phyloP scores from a whole-genome alignment of 495 filamentous ascomycete genomes.

The Penicillium taxi region DNA sequence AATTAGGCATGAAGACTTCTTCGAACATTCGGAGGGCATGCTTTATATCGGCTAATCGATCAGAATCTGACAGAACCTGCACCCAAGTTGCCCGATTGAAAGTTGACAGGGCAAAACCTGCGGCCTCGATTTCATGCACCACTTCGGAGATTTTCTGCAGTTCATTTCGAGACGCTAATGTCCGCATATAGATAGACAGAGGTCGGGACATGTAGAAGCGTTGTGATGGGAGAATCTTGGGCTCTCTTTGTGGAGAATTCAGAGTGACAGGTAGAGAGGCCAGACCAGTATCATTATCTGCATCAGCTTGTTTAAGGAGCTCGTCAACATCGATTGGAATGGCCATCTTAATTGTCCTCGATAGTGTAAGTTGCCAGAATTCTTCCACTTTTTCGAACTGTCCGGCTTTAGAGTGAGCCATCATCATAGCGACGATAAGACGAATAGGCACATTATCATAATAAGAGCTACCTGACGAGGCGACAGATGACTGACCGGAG shows the following conservation, averaged over 20 bases:
- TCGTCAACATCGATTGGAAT: slow-evolving; percentile 15
- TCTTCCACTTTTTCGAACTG: slow-evolving; percentile 52
- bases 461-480: too few relatives aligned
- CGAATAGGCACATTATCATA: slow-evolving; percentile 36
- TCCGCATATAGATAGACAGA: slow-evolving; percentile 53
- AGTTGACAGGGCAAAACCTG: slow-evolving; percentile 59
- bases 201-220: slow-evolving; percentile 51
- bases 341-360: slow-evolving; percentile 42
- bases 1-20: slow-evolving; percentile 61
- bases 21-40: slow-evolving; percentile 65
- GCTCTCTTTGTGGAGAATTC: background rate
- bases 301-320: slow-evolving; percentile 6
- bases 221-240: slow-evolving; percentile 40
- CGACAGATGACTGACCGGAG: background rate
- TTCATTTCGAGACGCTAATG: slow-evolving; percentile 42
- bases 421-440: slow-evolving; percentile 60
- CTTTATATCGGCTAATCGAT: slow-evolving; percentile 21
- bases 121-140: slow-evolving; percentile 42
- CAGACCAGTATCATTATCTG: too few relatives aligned
- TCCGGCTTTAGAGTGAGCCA: slow-evolving; percentile 44
- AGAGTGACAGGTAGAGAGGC: too few relatives aligned
- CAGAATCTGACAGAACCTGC: slow-evolving; percentile 40
- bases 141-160: slow-evolving; percentile 38
- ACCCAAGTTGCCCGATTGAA: slow-evolving; percentile 47
- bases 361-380: slow-evolving; percentile 56